Base-by-base conservation (phyloP, 2,329 filamentous ascomycete species). In the Talaromyces sp. region DNA sequence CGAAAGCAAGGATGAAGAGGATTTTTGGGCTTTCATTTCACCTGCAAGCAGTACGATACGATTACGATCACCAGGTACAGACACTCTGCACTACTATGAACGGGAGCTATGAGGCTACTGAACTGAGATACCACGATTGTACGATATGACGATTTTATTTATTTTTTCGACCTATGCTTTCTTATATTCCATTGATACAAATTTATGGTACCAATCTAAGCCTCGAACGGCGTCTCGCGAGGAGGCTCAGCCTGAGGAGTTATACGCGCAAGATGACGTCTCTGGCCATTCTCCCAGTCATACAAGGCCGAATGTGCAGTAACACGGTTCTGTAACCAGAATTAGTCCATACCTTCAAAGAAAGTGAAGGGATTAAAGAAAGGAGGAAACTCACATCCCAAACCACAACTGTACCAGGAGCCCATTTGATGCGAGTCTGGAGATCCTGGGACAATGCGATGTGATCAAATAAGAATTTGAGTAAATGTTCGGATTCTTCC, bases 181-280 rank as follows among this genome's bases (percentile, higher is more conserved):
- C 27, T 31, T 31, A 31, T 31, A 31, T 6, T 31, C 27, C 27
- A 8, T 31, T 31, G 27, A 31, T 31, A 31, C 27, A 31, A 31
- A 6, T 6, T 31, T 22, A 3, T 8, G 22, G 11, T 22, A 9
- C 19, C 10, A 39, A 22, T 39, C 43, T 67, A 74, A 14, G 66
- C 72, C 24, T 78, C 75, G 68, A 83, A 87, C 0, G 87, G 86
- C 1, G 88, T 95, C 83, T 95, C 89, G 69, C 82, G 91, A 0
- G 91, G 91, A 66, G 81, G 78, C 81, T 96, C 92, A 1, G 91
- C 92, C 79, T 94, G 90, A 0, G 92, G 91, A 4, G 91, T 94
- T 72, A 96, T 89, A 50, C 92, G 85, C 5, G 91, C 92, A 67
- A 96, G 78, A 79, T 96, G 92, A 60, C 92, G 84, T 66, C 92